These are phyloP conservation scores for Diospyros lotus DNA, from an alignment of 148 eudicot genomes.

Conservation along the genomic window DNA sequence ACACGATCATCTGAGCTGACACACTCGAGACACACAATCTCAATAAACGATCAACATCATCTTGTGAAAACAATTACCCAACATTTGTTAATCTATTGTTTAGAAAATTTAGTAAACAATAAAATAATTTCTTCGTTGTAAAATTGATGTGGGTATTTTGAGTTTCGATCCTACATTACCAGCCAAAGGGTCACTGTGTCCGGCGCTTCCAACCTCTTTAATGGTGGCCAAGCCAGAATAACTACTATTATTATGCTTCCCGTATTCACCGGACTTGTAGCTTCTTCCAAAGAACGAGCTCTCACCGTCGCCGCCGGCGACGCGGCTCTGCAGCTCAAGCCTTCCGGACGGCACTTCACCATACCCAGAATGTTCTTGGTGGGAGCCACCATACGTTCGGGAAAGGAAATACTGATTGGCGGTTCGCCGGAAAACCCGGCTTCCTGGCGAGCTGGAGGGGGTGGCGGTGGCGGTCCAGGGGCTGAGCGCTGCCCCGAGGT, in stretches of 20 bases:
- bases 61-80: too few species aligned
- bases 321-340: constrained; percentile 41
- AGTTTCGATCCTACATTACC: neutral
- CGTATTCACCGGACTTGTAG: constrained; percentile 4
- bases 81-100: too few species aligned
- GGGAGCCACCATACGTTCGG: constrained; percentile 10
- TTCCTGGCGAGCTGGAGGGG: neutral
- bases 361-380: constrained; percentile 15
- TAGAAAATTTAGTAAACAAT: too few species aligned
- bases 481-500: constrained; percentile 26
- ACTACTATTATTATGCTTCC: neutral
- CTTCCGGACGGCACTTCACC: constrained; percentile 17
- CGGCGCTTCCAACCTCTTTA: constrained; percentile 4
- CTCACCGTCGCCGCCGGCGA: constrained; percentile 14
- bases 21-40: too few species aligned
- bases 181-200: constrained; percentile 6
- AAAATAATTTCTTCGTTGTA: too few species aligned
- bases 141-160: too few species aligned
- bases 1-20: too few species aligned
- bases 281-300: constrained; percentile 11
- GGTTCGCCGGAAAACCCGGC: constrained; percentile 22
- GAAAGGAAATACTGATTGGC: constrained; percentile 37
- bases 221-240: constrained; percentile 6
- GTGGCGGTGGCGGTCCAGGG: constrained; percentile 23
- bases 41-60: too few species aligned